Evolutionary conservation across 2,329 filamentous ascomycete species (phyloP).

Genomic region (Talaromyces albobiverticillius): DNA sequence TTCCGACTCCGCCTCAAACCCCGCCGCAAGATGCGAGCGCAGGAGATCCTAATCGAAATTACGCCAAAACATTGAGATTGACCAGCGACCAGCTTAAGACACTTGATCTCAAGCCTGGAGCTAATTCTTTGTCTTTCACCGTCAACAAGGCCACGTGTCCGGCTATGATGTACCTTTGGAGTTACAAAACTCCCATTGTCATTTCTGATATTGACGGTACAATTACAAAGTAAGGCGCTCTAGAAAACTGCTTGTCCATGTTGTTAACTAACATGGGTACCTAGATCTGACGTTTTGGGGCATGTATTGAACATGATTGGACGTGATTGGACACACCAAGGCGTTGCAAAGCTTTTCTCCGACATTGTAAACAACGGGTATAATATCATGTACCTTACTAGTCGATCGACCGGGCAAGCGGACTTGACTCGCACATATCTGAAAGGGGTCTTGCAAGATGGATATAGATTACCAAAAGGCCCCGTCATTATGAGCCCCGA

Average conservation of each 20-base stretch:
- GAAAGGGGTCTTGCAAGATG: conserved; percentile 83
- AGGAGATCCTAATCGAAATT: conserved; percentile 76
- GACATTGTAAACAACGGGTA: conserved; percentile 95
- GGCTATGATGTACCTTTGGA: conserved; percentile 93
- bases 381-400: conserved; percentile 98
- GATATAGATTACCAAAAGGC: conserved; percentile 79
- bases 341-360: conserved; percentile 94
- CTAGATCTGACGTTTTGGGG: conserved; percentile 77
- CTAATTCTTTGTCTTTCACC: conserved; percentile 92
- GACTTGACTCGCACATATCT: conserved; percentile 88
- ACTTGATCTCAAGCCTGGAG: conserved; percentile 75
- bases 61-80: conserved; percentile 91
- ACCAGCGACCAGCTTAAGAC: conserved; percentile 94
- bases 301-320: conserved; percentile 97
- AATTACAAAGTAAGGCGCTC: conserved; percentile 71
- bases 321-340: conserved; percentile 94
- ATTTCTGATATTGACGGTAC: conserved; percentile 99
- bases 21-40: conserved; percentile 46
- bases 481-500: conserved; percentile 95
- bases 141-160: conserved; percentile 92
- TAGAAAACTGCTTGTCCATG: background rate
- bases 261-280: conserved; percentile 18
- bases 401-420: conserved; percentile 86
- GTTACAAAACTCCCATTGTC: conserved; percentile 84
- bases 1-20: conserved; percentile 58